Evolutionary conservation across 371 early-diverging fungal species (phyloP).

Genomic region (Mortierella sp.): DNA sequence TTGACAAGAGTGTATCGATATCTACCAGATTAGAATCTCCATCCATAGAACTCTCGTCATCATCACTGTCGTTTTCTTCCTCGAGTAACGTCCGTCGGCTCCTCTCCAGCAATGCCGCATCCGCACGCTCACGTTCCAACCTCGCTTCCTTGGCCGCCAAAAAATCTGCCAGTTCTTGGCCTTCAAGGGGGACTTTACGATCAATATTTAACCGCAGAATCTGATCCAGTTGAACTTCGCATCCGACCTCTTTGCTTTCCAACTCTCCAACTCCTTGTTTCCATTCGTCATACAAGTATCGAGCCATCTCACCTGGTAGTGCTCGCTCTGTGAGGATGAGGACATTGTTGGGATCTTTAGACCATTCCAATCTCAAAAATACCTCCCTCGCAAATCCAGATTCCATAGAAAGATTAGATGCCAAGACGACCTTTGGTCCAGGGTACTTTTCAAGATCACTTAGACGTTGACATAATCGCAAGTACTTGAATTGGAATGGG

Average conservation of each 20-base stretch:
- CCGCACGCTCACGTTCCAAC: conserved; percentile 79
- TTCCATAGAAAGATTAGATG: conserved; percentile 82
- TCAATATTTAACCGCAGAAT: conserved; percentile 51
- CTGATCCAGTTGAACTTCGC: conserved; percentile 38
- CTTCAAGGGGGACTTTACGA: conserved; percentile 86
- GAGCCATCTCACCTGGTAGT: conserved; percentile 77
- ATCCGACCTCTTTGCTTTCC: conserved; percentile 36
- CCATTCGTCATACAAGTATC: conserved; percentile 82
- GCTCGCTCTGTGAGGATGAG: conserved; percentile 87
- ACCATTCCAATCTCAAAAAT: conserved; percentile 71
- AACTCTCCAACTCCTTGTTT: conserved; percentile 51
- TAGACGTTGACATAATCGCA: conserved; percentile 74
- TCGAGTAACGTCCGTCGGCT: conserved; percentile 76
- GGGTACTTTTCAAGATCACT: conserved; percentile 79
- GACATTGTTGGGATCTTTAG: conserved; percentile 65
- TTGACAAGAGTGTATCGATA: conserved; percentile 65
- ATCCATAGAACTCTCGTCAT: conserved; percentile 62
- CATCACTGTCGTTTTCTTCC: conserved; percentile 75
- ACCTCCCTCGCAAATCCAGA: conserved; percentile 86
- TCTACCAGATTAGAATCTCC: conserved; percentile 33
- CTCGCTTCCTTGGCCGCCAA: conserved; percentile 71
- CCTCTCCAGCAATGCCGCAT: conserved; percentile 78
- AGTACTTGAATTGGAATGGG: conserved; percentile 91
- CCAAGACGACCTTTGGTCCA: conserved; percentile 88
- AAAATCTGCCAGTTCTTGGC: conserved; percentile 84